phyloP scores from a whole-genome alignment of 208 protist species.

The Wallacemonas sp. region DNA sequence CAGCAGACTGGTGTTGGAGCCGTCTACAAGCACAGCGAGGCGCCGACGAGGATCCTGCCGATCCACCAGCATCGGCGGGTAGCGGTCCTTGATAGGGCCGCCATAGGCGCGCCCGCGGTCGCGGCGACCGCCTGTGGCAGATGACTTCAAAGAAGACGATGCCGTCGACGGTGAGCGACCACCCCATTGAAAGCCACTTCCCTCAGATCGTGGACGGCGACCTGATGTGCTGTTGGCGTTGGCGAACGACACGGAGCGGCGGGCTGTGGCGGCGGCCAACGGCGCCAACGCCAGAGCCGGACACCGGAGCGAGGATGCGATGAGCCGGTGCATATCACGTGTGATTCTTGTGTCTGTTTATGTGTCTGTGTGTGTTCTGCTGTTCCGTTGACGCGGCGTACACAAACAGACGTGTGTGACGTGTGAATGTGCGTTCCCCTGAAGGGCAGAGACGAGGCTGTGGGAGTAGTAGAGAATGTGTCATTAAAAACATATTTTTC shows the following conservation, averaged over 20 bases:
- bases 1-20: slow-evolving; percentile 54
- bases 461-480: too few species aligned
- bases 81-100: slow-evolving; percentile 77
- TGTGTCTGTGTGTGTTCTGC: background rate
- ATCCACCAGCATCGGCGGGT: slow-evolving; percentile 54
- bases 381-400: too few species aligned
- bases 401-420: too few species aligned
- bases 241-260: background rate
- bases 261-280: too few species aligned
- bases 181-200: background rate
- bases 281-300: background rate
- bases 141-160: background rate
- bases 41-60: slow-evolving; percentile 69
- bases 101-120: background rate
- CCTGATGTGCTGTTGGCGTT: too few species aligned
- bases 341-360: too few species aligned
- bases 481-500: too few species aligned
- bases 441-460: too few species aligned
- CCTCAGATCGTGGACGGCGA: too few species aligned
- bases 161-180: background rate
- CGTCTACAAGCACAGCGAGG: slow-evolving; percentile 77
- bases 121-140: too few species aligned
- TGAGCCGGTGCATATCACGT: slow-evolving; percentile 3
- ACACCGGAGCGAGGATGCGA: background rate
- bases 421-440: too few species aligned